Evolutionary conservation across 1,139 yeast genomes (phyloP), one percentile per base, ranked within the genome.

Genomic region (Hansenula anomala): DNA sequence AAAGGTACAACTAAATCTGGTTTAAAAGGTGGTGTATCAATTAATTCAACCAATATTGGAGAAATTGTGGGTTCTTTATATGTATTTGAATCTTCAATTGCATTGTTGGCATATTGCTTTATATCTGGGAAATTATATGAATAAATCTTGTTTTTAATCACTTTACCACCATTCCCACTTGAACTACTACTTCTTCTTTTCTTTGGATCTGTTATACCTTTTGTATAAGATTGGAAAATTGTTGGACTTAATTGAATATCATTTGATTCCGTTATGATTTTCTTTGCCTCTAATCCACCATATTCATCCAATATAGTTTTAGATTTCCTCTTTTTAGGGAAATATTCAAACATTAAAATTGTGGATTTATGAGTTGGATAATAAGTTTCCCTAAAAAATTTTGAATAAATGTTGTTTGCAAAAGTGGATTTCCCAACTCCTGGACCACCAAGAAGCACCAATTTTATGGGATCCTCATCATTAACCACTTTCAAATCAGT

Each of bases 21-120:
- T 36, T 78, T 74, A 55, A 78, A 81, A 3, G 82, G 77, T 0
- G 89, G 88, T 0, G 90, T 80, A 51, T 84, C 94, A 3, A 83
- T 75, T 30, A 83, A 61, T 52, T 84, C 94, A 6, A 81, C 65
- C 27, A 78, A 57, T 9, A 82, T 73, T 0, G 89, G 86, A 0
- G 83, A 66, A 12, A 75, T 63, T 4, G 59, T 58, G 0, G 84
- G 83, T 1, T 68, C 66, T 1, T 50, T 42, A 41, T 69, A 61
- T 0, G 59, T 55, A 6, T 49, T 24, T 6, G 31, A 12, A 17
- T 45, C 47, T 17, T 39, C 26, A 12, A 12, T 10, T n/a, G 22
- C 7, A 20, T 12, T n/a, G n/a, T n/a, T 7, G n/a, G 16, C 4
- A 15, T 23, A 10, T 23, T 8, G 13, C 13, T 23, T 23, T 11